Percentiles rank a stretch among this genome's conserved stretches.
Conservation (phyloP, 2,329 filamentous ascomycete species). For the Apiospora koreana region DNA sequence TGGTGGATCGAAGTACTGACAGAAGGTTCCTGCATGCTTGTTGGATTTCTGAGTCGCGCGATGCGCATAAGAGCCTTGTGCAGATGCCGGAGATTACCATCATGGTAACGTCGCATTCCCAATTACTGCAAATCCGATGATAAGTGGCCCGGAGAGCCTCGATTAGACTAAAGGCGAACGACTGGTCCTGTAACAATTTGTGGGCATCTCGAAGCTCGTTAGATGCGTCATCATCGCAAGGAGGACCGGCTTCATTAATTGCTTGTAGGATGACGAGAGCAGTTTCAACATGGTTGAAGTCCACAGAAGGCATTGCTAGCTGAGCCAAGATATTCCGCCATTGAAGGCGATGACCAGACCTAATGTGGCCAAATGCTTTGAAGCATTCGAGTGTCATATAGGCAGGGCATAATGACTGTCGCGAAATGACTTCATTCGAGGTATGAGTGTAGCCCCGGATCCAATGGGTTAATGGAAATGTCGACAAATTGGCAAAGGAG, state of each 20-base stretch:
- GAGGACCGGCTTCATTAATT: constrained; percentile 13
- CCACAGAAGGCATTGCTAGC: constrained; percentile 2
- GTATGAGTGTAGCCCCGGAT: constrained; percentile 7
- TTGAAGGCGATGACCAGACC: constrained; percentile 14
- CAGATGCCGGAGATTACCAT: background rate
- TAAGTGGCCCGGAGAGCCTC: background rate
- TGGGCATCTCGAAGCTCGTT: constrained; percentile 10
- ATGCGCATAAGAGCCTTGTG: constrained; percentile 1
- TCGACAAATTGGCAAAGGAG: constrained; percentile 11
- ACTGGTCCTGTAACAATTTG: background rate
- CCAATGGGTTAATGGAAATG: background rate
- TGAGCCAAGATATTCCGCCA: constrained; percentile 13
- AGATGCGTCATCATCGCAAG: background rate
- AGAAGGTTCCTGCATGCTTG: background rate
- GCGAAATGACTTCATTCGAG: constrained; percentile 12
- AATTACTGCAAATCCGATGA: constrained; percentile 2
- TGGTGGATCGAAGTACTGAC: background rate
- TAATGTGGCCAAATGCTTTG: constrained; percentile 15
- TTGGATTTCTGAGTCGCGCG: constrained; percentile 13
- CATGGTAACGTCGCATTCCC: constrained; percentile 13
- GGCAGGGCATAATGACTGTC: background rate
- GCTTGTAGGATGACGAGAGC: constrained; percentile 10
- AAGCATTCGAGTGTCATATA: constrained; percentile 9
- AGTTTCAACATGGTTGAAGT: constrained; percentile 10
- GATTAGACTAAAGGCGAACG: background rate